A percentile compares a stretch with the other conserved stretches of the same genome.
These are phyloP conservation scores for Ogataea henricii DNA, from an alignment of 805 yeast species.

Conservation along the genomic window DNA sequence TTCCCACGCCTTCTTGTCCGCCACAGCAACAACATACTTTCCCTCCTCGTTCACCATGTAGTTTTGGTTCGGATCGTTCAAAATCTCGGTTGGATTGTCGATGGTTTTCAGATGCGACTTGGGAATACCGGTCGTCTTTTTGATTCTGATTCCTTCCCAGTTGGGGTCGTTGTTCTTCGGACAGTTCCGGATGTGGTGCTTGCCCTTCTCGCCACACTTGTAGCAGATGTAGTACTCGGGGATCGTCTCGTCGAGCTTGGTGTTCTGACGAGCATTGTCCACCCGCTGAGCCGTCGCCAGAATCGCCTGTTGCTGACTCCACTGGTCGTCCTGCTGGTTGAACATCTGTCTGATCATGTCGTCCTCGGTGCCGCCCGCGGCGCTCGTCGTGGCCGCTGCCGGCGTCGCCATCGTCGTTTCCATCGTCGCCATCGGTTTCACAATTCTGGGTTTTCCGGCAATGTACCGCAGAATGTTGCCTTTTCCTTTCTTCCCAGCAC, in stretches of 20 bases:
- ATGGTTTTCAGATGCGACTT: constrained; percentile 85
- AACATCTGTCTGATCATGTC: constrained; percentile 90
- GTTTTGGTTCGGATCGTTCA: constrained; percentile 52
- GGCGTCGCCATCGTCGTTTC: constrained; percentile 18
- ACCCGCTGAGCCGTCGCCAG: constrained; percentile 86
- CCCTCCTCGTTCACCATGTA: constrained; percentile 94
- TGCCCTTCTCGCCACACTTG: constrained; percentile 90
- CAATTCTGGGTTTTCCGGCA: constrained; percentile 65
- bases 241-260: constrained; percentile 68
- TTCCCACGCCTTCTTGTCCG: constrained; percentile 90
- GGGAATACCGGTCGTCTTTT: constrained; percentile 97
- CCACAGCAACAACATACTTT: constrained; percentile 92
- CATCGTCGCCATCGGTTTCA: constrained; percentile 18
- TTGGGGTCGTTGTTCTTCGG: constrained; percentile 92
- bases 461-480: constrained; percentile 72
- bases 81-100: constrained; percentile 66
- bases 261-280: constrained; percentile 28
- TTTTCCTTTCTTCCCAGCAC: constrained; percentile 51
- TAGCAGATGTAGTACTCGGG: constrained; percentile 97
- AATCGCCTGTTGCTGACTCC: constrained; percentile 92
- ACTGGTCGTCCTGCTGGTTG: constrained; percentile 87
- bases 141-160: constrained; percentile 89
- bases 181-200: constrained; percentile 94
- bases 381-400: constrained; percentile 12
- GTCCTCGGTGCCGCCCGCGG: constrained; percentile 56